A percentile compares a stretch with the other conserved stretches of the same genome.
phyloP scores from a whole-genome alignment of 345 rosid species.

The Stellera chamaejasme region DNA sequence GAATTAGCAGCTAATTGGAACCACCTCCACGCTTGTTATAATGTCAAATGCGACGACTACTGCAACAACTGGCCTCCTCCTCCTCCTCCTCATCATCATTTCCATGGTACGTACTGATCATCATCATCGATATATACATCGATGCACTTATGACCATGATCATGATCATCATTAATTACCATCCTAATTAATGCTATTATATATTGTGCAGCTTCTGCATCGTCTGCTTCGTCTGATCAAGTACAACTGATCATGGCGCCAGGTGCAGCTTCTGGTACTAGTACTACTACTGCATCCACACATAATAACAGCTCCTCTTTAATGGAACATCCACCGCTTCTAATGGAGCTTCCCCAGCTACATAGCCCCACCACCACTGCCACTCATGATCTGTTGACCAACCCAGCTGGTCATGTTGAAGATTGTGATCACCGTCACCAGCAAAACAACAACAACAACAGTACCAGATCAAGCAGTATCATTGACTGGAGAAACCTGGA shows the following conservation, averaged over 20 bases:
- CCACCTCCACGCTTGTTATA: conserved; percentile 26
- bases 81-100: conserved; percentile 6
- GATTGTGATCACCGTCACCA: conserved; percentile 36
- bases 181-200: neutral
- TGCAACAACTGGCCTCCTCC: conserved; percentile 16
- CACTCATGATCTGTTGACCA: conserved; percentile 7
- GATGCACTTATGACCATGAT: conserved; percentile 10
- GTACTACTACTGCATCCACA: too few species aligned
- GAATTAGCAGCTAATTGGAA: conserved; percentile 57
- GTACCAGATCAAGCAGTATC: conserved; percentile 12
- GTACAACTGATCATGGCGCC: too few species aligned
- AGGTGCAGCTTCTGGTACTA: too few species aligned
- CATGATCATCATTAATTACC: neutral
- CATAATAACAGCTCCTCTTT: conserved; percentile 5
- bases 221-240: too few species aligned
- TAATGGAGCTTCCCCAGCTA: conserved; percentile 51
- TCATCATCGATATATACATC: conserved; percentile 14
- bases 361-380: conserved; percentile 55
- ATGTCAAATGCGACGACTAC: conserved; percentile 20
- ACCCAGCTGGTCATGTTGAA: neutral
- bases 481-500: conserved; percentile 70
- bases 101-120: neutral
- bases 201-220: too few species aligned
- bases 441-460: conserved; percentile 30
- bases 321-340: conserved; percentile 28